Base-by-base conservation (phyloP, 2,329 filamentous ascomycete genomes). In the Raffaelea ambrosiae region DNA sequence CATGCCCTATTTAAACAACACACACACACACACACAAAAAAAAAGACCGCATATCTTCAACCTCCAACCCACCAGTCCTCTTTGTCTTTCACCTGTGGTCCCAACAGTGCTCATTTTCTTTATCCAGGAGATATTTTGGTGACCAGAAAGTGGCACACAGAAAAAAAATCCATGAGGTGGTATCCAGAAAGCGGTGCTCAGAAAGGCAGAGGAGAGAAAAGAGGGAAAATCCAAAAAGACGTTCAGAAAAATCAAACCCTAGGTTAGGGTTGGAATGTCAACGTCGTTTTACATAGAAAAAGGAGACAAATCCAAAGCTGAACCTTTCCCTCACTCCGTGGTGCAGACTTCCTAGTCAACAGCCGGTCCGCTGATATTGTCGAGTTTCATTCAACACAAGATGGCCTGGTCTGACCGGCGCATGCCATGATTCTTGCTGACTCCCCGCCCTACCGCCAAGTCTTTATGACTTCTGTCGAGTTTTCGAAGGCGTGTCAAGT, bases 1-100 rank as follows among this genome's bases (percentile, higher is more conserved):
- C 46, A 48, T 20, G 40, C 41, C 40, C 41, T 43, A 48, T 43
- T 22, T 26, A 38, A 40, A 48, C 14, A 38, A 11, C 31, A 35
- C 26, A 47, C 3, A 22, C 21, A 40, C 11, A 48, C n/a, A 14
- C 22, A 36, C n/a, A 40, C 29, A 43, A 48, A 16, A 39, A 38
- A 22, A 43, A 23, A 39, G 22, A 14, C 33, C 4, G 26, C 14
- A 11, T 16, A 42, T 4, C 21, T 42, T 13, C 19, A 26, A 21
- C 9, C n/a, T 44, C 5, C n/a, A n/a, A n/a, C n/a, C 26, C 42
- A 44, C 26, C 42, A 22, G 20, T 19, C 40, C 23, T 41, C 21
- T 10, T 41, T 38, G 35, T n/a, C 35, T 19, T 41, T 22, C 9
- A 23, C 40, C 40, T 26, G 10, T 41, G 19, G 40, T 20, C 11